Base-by-base conservation (phyloP, 345 rosid genomes). In the Lepidium didymum region DNA sequence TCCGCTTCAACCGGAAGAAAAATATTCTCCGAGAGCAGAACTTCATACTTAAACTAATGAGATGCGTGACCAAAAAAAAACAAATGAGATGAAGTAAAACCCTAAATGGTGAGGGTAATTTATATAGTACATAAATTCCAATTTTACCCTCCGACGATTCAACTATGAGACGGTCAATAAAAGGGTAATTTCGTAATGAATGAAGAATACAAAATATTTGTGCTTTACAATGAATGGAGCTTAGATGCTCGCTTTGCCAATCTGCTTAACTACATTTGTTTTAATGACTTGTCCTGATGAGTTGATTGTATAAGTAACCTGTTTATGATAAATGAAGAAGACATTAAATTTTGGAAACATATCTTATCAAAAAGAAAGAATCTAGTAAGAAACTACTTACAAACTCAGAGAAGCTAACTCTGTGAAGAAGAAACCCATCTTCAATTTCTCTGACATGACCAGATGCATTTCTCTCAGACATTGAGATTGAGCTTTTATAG, bases 341-440 rank as follows among this genome's bases (percentile, higher is more conserved):
- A 68, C 29, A 46, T 68, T 4, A n/a, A n/a, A n/a, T n/a, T n/a
- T n/a, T n/a, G n/a, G n/a, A n/a, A n/a, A n/a, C n/a, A n/a, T n/a
- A n/a, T n/a, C n/a, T n/a, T n/a, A n/a, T n/a, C n/a, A n/a, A n/a
- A n/a, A n/a, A n/a, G n/a, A n/a, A n/a, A n/a, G n/a, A n/a, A n/a
- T n/a, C n/a, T n/a, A n/a, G n/a, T n/a, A n/a, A 8, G 16, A 42
- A 65, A 62, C 23, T 68, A 76, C 94, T 62, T 78, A 85, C 97
- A 74, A 91, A 81, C 68, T 84, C 87, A 19, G 78, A 74, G 27
- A 79, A 64, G 75, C 73, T 66, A 62, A 91, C 84, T 82, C 86
- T 80, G 57, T 88, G 95, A 34, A 90, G 89, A 77, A 90, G 92
- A 77, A 88, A 83, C 40, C 96, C 89, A 77, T 83, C 79, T 15